Conservation (phyloP, 441 rosid species). For the Pelargonium fulgidum region DNA sequence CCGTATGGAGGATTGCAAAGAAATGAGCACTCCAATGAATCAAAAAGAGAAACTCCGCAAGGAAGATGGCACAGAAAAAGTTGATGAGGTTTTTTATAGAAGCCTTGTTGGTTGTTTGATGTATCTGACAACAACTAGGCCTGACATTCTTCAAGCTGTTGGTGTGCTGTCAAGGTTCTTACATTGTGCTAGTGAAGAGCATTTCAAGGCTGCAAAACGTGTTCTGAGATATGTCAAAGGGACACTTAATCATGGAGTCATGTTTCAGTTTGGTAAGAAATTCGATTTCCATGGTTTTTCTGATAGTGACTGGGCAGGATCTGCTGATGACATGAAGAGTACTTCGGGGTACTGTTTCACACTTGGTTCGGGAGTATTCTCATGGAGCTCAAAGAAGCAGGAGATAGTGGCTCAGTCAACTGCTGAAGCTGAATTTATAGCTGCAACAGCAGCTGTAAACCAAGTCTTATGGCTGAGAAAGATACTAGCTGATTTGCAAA, state of each 20-base stretch:
- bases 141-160: background rate
- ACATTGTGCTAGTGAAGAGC: background rate
- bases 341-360: background rate
- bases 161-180: constrained; percentile 9
- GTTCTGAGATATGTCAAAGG: background rate
- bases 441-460: background rate
- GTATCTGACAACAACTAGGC: background rate
- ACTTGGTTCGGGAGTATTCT: background rate
- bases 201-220: background rate
- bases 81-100: background rate
- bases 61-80: background rate
- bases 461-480: constrained; percentile 7
- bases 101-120: background rate
- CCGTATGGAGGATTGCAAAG: background rate
- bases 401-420: background rate
- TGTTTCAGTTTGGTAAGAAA: background rate
- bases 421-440: background rate
- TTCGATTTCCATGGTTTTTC: background rate
- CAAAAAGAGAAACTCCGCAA: background rate
- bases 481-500: background rate
- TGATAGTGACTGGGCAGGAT: background rate
- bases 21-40: background rate
- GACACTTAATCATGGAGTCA: background rate
- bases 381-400: background rate
- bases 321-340: background rate